phyloP scores from a whole-genome alignment of 768 basidiomycete genomes.

The Cyathus striatus region DNA sequence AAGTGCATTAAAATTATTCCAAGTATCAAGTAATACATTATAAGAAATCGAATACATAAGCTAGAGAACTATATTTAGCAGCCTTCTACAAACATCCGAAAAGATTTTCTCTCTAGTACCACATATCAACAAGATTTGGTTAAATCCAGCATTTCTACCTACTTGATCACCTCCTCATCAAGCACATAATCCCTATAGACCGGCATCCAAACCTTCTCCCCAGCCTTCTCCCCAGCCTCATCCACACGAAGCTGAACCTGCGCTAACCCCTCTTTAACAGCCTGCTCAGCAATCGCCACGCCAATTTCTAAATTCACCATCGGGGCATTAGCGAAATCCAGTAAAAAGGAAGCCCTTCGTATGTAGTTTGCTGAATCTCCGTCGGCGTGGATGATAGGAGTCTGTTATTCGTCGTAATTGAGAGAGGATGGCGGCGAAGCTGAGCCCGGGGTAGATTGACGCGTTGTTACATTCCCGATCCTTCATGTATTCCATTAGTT shows the following conservation, averaged over 20 bases:
- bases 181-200: conserved; percentile 62
- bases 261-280: conserved; percentile 65
- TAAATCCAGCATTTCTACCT: too few species aligned
- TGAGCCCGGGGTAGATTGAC: conserved; percentile 82
- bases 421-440: conserved; percentile 72
- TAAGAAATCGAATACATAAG: too few species aligned
- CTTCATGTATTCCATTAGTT: conserved; percentile 22
- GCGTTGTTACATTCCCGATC: conserved; percentile 76
- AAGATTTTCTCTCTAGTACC: too few species aligned
- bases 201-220: conserved; percentile 56
- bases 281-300: conserved; percentile 74
- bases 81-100: too few species aligned
- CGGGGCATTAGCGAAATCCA: conserved; percentile 72
- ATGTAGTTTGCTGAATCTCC: conserved; percentile 43
- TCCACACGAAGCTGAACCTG: conserved; percentile 36
- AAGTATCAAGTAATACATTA: too few species aligned
- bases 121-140: too few species aligned
- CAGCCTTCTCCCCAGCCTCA: conserved; percentile 48
- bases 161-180: conserved; percentile 46
- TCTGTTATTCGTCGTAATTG: conserved; percentile 65
- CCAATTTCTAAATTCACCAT: conserved; percentile 74
- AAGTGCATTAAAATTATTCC: too few species aligned
- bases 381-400: conserved; percentile 41
- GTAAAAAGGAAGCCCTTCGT: conserved; percentile 67
- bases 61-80: too few species aligned